Evolutionary conservation across 768 basidiomycete species (phyloP), one percentile per base, ranked within the genome.

Genomic region (Pleurotus cornucopiae): DNA sequence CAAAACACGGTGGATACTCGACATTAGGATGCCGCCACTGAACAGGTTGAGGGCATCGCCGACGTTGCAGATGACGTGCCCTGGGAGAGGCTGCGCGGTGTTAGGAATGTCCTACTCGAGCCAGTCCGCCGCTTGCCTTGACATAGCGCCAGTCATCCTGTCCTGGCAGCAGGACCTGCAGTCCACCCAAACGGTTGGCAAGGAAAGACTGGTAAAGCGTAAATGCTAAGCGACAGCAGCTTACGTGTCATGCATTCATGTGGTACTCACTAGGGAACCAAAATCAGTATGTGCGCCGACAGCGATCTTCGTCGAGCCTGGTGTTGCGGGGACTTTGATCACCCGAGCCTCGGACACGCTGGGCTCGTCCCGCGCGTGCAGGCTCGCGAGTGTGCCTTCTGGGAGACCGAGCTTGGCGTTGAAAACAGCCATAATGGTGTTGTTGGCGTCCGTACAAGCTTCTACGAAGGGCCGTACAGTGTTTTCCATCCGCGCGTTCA

Each of bases 231-330:
- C 16, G 2, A 55, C 9, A 41, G 9, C 37, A 38, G 45, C 18
- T n/a, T 23, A 18, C 12, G 7, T 45, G 7, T 47, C 21, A 20
- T 20, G 20, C 20, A 14, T 26, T 25, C 23, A 25, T 25, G 25
- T 6, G 21, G 26, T 4, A 23, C 54, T 13, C 48, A 58, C 58
- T 3, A n/a, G 51, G 7, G 56, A 49, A 23, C 80, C 76, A 57
- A 79, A 79, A 64, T 82, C 81, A 4, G 80, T 81, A 59, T 82
- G 81, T 0, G 77, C 72, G 12, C 78, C 80, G 6, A 82, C 52
- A 4, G 69, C 65, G 18, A 68, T 67, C 34, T 62, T 67, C 1
- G 71, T 69, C 13, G 64, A 63, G 3, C 55, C 67, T 1, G 66
- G 64, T 59, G 58, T 64, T 12, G 66, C 72, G 2, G 77, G 74